Base-by-base conservation (phyloP, 75 land plant species). In the Cunninghamia lanceolata region DNA sequence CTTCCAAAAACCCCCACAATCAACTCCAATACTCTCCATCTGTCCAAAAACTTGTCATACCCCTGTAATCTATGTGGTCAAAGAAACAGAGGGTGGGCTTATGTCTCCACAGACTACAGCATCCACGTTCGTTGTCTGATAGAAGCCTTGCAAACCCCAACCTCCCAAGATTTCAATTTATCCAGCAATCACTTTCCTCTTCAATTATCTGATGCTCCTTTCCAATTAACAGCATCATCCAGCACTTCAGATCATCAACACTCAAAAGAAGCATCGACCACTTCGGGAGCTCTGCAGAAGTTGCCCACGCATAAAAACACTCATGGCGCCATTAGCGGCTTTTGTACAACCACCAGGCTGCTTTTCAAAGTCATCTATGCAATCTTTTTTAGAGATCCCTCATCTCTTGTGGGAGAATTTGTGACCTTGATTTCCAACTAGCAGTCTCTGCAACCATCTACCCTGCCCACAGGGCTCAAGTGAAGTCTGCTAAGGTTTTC, bases 61-160 rank as follows among this genome's bases (percentile, higher is more conserved):
- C 11, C 90, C 50, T 89, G 90, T n/a, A 87, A 89, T 83, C 10
- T 83, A 16, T 89, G 90, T 68, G 90, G 85, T 8, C 19, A 85
- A 73, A 86, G 63, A 76, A 87, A 87, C 1, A 3, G 74, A 2
- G 84, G 90, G 32, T 89, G 90, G 90, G 83, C 78, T 75, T 89
- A 89, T 73, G 68, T 85, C 17, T 82, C 78, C 40, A 19, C 7
- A 17, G 84, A 86, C 38, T 89, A 86, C 87, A 86, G 83, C 74
- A 56, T 89, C 42, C 90, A 89, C 75, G 90, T 89, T 15, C 84
- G 92, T 3, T 93, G 94, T 82, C 92, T 92, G 66, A 87, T 39
- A 85, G 92, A 92, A 68, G 88, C 92, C 91, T 82, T 93, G 79
- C 90, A 50, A 13, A 50, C 90, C 53, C 93, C 90, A 74, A 90